A percentile compares a stretch with the other conserved stretches of the same genome.
Evolutionary conservation across 176 grass and related monocot species (phyloP).

Genomic region (Triticum monococcum): DNA sequence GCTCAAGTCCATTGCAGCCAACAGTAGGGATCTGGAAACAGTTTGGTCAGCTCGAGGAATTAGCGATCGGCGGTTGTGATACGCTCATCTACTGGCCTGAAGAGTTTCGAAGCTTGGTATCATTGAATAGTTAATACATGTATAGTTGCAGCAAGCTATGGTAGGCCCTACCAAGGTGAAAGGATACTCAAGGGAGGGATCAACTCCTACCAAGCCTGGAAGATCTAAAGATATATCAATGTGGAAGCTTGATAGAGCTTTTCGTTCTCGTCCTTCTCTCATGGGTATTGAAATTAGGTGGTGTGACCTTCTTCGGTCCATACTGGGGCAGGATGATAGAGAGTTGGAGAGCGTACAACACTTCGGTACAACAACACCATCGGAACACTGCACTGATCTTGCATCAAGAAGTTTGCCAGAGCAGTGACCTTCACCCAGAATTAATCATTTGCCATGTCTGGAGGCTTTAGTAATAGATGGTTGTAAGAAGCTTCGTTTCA

Average conservation of each 20-base stretch:
- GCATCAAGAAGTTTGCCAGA: too few relatives aligned
- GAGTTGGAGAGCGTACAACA: not conserved
- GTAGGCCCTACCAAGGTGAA: not conserved
- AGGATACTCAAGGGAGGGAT: not conserved
- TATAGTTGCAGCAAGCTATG: not conserved
- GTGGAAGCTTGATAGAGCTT: not conserved
- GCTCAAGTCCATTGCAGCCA: not conserved
- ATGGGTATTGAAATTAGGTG: not conserved
- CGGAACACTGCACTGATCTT: too few relatives aligned
- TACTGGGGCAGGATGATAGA: not conserved
- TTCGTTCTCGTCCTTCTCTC: not conserved
- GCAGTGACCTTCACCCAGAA: too few relatives aligned
- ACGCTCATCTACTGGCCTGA: conserved; percentile 3
- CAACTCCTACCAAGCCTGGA: not conserved
- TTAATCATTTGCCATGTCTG: too few relatives aligned
- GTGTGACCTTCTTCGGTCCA: not conserved
- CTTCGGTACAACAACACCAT: too few relatives aligned
- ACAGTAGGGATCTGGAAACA: not conserved
- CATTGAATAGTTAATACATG: not conserved
- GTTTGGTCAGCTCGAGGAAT: not conserved
- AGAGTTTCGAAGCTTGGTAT: conserved; percentile 9
- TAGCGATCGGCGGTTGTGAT: not conserved
- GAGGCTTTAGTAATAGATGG: too few relatives aligned
- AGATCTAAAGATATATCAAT: not conserved
- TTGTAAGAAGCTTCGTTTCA: too few relatives aligned